Evolutionary conservation across 768 basidiomycete species (phyloP), one percentile per base, ranked within the genome.

Genomic region (Hebeloma cylindrosporum): DNA sequence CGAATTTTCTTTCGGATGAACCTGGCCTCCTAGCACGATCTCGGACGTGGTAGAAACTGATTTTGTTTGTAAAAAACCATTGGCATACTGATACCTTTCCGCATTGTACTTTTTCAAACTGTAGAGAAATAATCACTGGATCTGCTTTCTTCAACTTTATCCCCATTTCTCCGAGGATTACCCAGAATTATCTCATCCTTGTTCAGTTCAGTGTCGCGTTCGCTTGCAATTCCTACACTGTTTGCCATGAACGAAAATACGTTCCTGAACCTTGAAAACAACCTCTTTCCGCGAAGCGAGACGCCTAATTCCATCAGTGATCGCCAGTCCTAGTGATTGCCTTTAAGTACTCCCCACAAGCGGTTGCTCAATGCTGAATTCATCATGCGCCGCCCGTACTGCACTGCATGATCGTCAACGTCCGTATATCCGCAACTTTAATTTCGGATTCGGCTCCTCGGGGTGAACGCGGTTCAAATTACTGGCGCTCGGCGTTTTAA

Each of bases 51-150:
- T 50, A 50, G 18, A 40, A 42, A 40, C 16, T 17, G 26, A 31
- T 35, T 34, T 32, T 50, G 40, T n/a, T n/a, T n/a, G n/a, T 13
- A 41, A 40, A 45, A 38, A 40, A 26, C 14, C 34, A 34, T 48
- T 43, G 31, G 34, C 32, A 34, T 47, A 44, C 47, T 47, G 44
- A 51, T 55, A 52, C 47, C 47, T 49, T 34, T 43, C 45, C 46
- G 44, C 54, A 55, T 47, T 55, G 54, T 52, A 55, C 43, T 51
- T 34, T 30, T 31, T 42, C n/a, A n/a, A 30, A 26, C 35, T 52
- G 47, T 52, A 52, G 47, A 55, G 40, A 51, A 43, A 42, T 43
- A 52, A 47, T 45, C 34, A 49, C 40, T 21, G 48, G 31, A 40
- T 23, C 22, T 22, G 14, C 5, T n/a, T 38, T 11, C 30, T 34